Conservation (phyloP, 169 alveolate species). For the Plasmodium gonderi region DNA sequence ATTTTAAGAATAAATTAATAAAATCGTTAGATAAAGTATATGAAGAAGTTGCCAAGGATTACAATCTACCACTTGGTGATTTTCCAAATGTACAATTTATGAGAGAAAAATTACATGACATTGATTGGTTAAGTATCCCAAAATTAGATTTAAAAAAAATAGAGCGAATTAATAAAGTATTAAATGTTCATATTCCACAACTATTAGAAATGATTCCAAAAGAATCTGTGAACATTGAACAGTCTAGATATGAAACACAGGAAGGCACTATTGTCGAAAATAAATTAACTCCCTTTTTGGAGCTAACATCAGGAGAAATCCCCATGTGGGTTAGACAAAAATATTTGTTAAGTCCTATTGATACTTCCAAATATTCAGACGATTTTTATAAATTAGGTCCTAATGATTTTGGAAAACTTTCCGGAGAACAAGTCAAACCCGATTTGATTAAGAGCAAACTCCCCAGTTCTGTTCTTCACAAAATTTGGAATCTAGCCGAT, state of each 20-base stretch:
- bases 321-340: constrained; percentile 70
- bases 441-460: constrained; percentile 78
- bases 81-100: constrained; percentile 74
- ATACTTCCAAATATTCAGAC: constrained; percentile 68
- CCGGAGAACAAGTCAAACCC: constrained; percentile 78
- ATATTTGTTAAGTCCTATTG: constrained; percentile 38
- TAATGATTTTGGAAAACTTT: constrained; percentile 62
- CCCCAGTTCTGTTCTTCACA: constrained; percentile 78
- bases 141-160: constrained; percentile 73
- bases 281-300: constrained; percentile 61
- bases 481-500: constrained; percentile 80
- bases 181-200: constrained; percentile 75
- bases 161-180: constrained; percentile 70
- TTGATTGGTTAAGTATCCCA: constrained; percentile 75
- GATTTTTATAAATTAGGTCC: constrained; percentile 77
- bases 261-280: constrained; percentile 72
- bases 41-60: constrained; percentile 66
- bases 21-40: constrained; percentile 47
- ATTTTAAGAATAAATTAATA: constrained; percentile 30
- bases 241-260: constrained; percentile 12
- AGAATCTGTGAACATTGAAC: constrained; percentile 46
- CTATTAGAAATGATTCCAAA: constrained; percentile 76
- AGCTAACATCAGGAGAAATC: constrained; percentile 52
- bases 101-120: constrained; percentile 55
- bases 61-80: constrained; percentile 75